A percentile compares a stretch with the other conserved stretches of the same genome.
These are phyloP conservation scores for Ochetophila trinervis DNA, from an alignment of 306 rosid genomes.

Conservation along the genomic window DNA sequence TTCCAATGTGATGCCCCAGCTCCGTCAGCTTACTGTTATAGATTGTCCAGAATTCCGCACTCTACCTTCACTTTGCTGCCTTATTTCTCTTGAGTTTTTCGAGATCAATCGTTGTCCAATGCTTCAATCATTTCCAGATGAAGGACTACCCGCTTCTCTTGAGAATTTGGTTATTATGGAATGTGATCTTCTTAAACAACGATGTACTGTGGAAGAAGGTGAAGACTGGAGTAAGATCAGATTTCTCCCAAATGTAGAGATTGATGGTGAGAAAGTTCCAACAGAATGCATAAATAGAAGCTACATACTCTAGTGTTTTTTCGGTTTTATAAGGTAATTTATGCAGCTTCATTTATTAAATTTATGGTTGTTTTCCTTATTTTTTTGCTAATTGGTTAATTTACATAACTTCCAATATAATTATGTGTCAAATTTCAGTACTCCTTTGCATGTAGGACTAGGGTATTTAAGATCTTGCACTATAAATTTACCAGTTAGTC, in stretches of 20 bases:
- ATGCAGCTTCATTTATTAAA: too few relatives aligned
- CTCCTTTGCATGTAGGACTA: too few relatives aligned
- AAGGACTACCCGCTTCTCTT: slow-evolving; percentile 17
- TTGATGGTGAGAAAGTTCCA: slow-evolving; percentile 5
- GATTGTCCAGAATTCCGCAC: slow-evolving; percentile 1
- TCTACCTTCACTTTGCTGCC: slow-evolving; percentile 2
- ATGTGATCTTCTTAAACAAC: slow-evolving; percentile 7
- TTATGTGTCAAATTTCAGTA: too few relatives aligned
- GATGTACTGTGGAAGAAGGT: slow-evolving; percentile 12
- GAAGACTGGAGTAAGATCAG: slow-evolving; percentile 14
- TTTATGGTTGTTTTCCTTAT: too few relatives aligned
- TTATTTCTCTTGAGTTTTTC: slow-evolving; percentile 1
- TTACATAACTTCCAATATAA: too few relatives aligned
- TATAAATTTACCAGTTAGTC: too few relatives aligned
- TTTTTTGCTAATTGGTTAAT: too few relatives aligned
- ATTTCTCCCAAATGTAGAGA: slow-evolving; percentile 7
- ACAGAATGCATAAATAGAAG: background rate
- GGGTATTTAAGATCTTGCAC: too few relatives aligned
- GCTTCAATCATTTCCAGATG: slow-evolving; percentile 18
- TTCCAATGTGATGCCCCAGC: slow-evolving; percentile 8
- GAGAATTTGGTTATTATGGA: slow-evolving; percentile 12
- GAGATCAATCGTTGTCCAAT: slow-evolving; percentile 13
- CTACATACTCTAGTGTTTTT: too few relatives aligned
- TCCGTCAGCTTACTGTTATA: background rate
- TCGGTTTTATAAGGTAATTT: too few relatives aligned